A percentile compares a stretch with the other conserved stretches of the same genome.
phyloP scores from a whole-genome alignment of 768 basidiomycete species.

The Mycena filopes region DNA sequence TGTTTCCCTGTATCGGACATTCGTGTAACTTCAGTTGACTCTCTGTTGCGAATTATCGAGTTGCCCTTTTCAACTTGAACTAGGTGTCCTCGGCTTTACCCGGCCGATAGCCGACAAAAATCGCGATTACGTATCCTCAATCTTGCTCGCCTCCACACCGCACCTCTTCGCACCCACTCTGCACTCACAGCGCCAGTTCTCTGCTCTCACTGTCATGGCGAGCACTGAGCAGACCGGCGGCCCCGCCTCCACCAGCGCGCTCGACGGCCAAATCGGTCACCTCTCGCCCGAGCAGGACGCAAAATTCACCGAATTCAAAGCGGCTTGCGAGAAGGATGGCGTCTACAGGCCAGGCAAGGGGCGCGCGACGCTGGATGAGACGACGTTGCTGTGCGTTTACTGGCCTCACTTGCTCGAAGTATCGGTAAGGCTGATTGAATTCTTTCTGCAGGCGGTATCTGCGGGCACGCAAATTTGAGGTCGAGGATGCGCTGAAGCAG shows the following conservation, averaged over 20 bases:
- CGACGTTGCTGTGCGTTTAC: constrained; percentile 53
- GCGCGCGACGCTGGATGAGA: constrained; percentile 53
- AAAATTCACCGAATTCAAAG: constrained; percentile 53
- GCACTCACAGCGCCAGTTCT: no score
- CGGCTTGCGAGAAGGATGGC: constrained; percentile 46
- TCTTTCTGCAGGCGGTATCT: constrained; percentile 61
- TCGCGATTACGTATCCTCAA: no score
- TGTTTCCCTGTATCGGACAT: no score
- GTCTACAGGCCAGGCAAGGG: constrained; percentile 46
- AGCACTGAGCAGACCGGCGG: background rate
- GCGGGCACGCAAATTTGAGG: constrained; percentile 64
- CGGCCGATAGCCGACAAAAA: no score
- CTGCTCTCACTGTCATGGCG: no score
- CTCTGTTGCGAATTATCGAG: no score
- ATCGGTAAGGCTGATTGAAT: no score
- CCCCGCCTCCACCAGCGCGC: constrained; percentile 1
- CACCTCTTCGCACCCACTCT: no score
- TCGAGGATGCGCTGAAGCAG: constrained; percentile 59
- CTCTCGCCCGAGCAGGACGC: constrained; percentile 47
- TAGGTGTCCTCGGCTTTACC: no score
- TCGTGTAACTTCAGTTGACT: no score
- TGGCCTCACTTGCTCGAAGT: background rate
- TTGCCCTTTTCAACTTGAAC: no score
- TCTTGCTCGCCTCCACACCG: no score
- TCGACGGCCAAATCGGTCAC: constrained; percentile 47